Evolutionary conservation across 805 yeast genomes (phyloP).

Genomic region (Torulaspora quercuum): DNA sequence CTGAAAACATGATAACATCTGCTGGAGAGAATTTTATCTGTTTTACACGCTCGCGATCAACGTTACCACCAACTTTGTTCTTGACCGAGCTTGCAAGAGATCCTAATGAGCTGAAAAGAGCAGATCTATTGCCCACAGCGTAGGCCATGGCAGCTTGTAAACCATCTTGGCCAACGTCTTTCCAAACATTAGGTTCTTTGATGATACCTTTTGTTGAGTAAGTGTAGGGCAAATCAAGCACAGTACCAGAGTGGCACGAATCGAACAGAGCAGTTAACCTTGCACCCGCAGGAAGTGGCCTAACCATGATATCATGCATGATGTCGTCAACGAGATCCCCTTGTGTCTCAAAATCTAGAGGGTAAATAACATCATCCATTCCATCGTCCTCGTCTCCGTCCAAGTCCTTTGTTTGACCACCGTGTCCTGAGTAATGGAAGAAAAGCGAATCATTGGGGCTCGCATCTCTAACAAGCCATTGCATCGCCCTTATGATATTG

Average conservation of each 20-base stretch:
- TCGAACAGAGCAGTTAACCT: constrained; percentile 78
- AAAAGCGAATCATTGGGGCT: constrained; percentile 73
- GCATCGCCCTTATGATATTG: constrained; percentile 75
- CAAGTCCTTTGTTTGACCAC: constrained; percentile 65
- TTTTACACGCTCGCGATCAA: constrained; percentile 44
- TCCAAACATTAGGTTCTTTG: constrained; percentile 75
- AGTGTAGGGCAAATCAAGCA: constrained; percentile 70
- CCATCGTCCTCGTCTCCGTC: constrained; percentile 78
- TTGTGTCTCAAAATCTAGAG: constrained; percentile 61
- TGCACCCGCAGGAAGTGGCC: constrained; percentile 66
- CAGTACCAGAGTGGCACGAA: constrained; percentile 85
- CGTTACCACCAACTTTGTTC: constrained; percentile 38
- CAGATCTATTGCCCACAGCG: constrained; percentile 51
- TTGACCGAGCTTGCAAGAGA: constrained; percentile 44
- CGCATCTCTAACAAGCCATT: constrained; percentile 74
- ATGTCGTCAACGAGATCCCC: constrained; percentile 75
- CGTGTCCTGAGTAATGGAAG: constrained; percentile 86
- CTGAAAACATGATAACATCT: constrained; percentile 71
- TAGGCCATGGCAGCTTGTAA: constrained; percentile 57
- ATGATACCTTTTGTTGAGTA: constrained; percentile 81
- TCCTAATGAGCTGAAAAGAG: constrained; percentile 44
- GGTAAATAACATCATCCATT: constrained; percentile 67
- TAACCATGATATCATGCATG: constrained; percentile 68
- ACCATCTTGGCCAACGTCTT: constrained; percentile 69
- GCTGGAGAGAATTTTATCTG: constrained; percentile 67